These are phyloP conservation scores for Colletotrichum plurivorum DNA, from an alignment of 2,329 filamentous ascomycete genomes.

Conservation along the genomic window DNA sequence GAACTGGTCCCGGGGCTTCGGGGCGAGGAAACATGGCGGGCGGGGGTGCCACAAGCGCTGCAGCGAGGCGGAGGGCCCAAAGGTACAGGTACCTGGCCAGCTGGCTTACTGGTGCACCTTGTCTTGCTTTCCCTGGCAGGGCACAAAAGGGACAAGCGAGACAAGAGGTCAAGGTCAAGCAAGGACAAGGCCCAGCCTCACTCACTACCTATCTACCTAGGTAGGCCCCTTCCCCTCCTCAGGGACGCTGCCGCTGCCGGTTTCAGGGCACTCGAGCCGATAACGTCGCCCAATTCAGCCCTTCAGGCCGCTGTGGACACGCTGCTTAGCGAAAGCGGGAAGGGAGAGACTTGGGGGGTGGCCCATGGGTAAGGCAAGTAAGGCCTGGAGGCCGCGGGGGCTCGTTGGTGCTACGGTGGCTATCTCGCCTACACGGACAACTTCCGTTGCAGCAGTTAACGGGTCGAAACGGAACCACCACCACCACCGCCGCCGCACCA, in stretches of 20 bases:
- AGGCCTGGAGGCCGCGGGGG: neutral
- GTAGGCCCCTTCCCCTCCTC: neutral
- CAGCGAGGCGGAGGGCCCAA: neutral
- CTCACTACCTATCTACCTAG: too few relatives aligned
- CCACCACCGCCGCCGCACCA: neutral
- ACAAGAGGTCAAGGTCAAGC: neutral
- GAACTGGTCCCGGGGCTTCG: conserved; percentile 23
- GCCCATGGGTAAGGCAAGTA: conserved; percentile 15
- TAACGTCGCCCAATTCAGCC: conserved; percentile 2
- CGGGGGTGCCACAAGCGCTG: neutral
- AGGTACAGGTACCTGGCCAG: neutral
- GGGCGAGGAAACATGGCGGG: conserved; percentile 19
- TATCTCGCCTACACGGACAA: neutral
- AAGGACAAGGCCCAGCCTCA: conserved; percentile 18
- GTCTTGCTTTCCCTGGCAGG: too few relatives aligned
- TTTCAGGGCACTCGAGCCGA: conserved; percentile 20
- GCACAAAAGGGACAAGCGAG: neutral
- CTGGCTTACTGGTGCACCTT: too few relatives aligned
- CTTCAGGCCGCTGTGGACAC: conserved; percentile 6
- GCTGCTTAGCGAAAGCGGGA: neutral
- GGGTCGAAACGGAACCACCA: neutral
- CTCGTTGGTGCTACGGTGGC: too few relatives aligned
- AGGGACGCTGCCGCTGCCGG: neutral
- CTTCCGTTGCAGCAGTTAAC: neutral
- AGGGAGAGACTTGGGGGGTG: too few relatives aligned